Percentiles rank a stretch among this genome's conserved stretches.
Evolutionary conservation across 306 rosid genomes (phyloP).

Genomic region (Corylus americana): DNA sequence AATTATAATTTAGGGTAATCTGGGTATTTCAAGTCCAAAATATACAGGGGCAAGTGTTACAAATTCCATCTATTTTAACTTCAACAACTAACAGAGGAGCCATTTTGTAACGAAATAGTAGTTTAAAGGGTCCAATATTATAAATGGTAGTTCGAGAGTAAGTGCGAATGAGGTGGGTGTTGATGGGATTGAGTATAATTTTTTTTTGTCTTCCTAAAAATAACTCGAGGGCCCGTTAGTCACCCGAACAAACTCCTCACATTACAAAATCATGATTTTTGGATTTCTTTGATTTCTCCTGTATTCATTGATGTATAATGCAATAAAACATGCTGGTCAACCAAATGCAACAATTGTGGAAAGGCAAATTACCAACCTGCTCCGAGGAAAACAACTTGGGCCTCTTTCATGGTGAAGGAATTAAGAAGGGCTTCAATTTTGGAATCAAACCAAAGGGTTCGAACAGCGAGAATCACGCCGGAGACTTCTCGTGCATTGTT

Average conservation of each 20-base stretch:
- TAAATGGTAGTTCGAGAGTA: too few relatives aligned
- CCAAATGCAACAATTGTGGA: slow-evolving; percentile 18
- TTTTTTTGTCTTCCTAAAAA: background rate
- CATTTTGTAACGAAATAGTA: too few relatives aligned
- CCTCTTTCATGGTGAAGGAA: slow-evolving; percentile 51
- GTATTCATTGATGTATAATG: slow-evolving; percentile 5
- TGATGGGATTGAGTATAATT: too few relatives aligned
- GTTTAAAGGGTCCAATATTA: too few relatives aligned
- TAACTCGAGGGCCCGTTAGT: background rate
- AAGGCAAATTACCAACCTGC: slow-evolving; percentile 63
- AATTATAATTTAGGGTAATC: too few relatives aligned
- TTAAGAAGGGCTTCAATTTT: slow-evolving; percentile 62
- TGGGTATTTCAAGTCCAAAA: too few relatives aligned
- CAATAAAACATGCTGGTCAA: background rate
- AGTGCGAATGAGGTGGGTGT: too few relatives aligned
- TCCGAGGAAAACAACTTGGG: slow-evolving; percentile 93
- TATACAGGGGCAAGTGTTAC: too few relatives aligned
- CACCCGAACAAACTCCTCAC: background rate
- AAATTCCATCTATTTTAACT: too few relatives aligned
- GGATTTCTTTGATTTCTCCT: background rate
- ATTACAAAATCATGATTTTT: background rate
- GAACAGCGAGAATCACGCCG: slow-evolving; percentile 90
- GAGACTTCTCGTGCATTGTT: slow-evolving; percentile 83
- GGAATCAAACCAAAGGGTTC: slow-evolving; percentile 93
- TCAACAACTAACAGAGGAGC: too few relatives aligned